Base-by-base conservation (phyloP, 129 eudicot species). In the Flaveria bidentis region DNA sequence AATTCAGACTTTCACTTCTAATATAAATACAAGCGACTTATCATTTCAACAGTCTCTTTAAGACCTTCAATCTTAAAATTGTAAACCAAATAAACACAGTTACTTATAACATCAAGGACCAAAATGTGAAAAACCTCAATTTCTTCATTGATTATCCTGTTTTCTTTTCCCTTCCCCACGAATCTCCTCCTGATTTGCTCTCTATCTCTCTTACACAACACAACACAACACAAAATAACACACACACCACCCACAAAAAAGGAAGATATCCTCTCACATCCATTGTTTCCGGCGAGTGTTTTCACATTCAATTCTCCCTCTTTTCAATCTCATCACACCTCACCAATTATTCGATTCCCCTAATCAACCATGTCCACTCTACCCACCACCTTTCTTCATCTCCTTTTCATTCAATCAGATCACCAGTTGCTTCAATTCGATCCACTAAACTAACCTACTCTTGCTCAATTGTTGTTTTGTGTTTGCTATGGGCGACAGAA, bases 401-500 rank as follows among this genome's bases (percentile, higher is more conserved):
- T 36, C 41, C 7, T 36, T 36, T 36, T 78, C 72, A 51, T 42
- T 33, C 22, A 75, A 66, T 69, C 81, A 71, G 85, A 82, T 84
- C 84, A 36, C 41, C 41, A 36, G 3, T 3, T 30, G 36, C 45
- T 63, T 11, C 62, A 47, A 47, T 75, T 75, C 14, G 23, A 49
- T 75, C 10, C 23, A 64, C 52, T n/a, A 17, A 49, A 49, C 36
- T 49, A 61, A 36, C 36, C 4, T 30, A 30, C 17, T 69, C 61
- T 11, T 64, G 33, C 28, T 26, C 25, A 5, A 63, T 64, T 26
- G 30, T 26, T 47, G 18, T 66, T 76, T 8, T 20, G 3, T 20
- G 3, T 45, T 51, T 22, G 75, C 30, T 76, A 83, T 90, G 91
- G 87, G 85, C 26, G 87, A 81, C 41, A 73, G 25, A 50, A 75